Conservation (phyloP, 2,329 filamentous ascomycete genomes). For the Ascocoryne sarcoides region DNA sequence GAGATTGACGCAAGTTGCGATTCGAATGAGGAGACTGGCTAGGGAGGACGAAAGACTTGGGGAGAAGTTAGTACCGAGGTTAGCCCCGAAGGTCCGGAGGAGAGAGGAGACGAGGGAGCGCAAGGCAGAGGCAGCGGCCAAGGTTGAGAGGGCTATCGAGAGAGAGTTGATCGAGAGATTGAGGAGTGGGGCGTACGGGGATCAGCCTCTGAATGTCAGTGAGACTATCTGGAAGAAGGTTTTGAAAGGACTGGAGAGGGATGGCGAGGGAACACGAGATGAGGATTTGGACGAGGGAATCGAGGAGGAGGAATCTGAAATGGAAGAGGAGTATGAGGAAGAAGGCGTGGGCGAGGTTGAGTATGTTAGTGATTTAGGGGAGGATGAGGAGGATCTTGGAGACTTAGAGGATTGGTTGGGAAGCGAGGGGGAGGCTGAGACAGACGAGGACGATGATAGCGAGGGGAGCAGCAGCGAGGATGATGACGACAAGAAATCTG, state of each 20-base stretch:
- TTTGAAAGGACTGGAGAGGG: slow-evolving; percentile 77
- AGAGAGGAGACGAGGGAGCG: slow-evolving; percentile 68
- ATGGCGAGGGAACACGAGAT: slow-evolving; percentile 73
- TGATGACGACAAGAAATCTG: slow-evolving; percentile 47
- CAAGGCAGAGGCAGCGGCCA: slow-evolving; percentile 74
- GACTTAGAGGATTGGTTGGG: slow-evolving; percentile 92
- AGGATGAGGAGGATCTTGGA: slow-evolving; percentile 68
- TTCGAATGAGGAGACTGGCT: slow-evolving; percentile 68
- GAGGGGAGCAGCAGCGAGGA: slow-evolving; percentile 43
- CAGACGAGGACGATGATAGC: slow-evolving; percentile 44
- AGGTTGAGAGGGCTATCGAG: slow-evolving; percentile 94
- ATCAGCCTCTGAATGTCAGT: slow-evolving; percentile 89
- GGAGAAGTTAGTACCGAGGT: slow-evolving; percentile 77
- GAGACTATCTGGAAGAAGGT: slow-evolving; percentile 97
- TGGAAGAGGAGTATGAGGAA: slow-evolving; percentile 55
- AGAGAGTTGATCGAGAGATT: slow-evolving; percentile 86
- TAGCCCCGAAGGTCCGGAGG: slow-evolving; percentile 81
- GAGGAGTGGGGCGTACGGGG: slow-evolving; percentile 87
- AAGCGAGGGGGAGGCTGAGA: slow-evolving; percentile 45
- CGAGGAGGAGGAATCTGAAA: slow-evolving; percentile 61
- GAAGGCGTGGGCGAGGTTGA: slow-evolving; percentile 70
- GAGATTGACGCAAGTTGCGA: slow-evolving; percentile 82
- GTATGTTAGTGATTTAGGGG: slow-evolving; percentile 87
- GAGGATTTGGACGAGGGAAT: slow-evolving; percentile 84
- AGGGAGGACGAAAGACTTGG: slow-evolving; percentile 85